phyloP scores from a whole-genome alignment of 2,329 filamentous ascomycete species.

The Metarhizium guizhouense region DNA sequence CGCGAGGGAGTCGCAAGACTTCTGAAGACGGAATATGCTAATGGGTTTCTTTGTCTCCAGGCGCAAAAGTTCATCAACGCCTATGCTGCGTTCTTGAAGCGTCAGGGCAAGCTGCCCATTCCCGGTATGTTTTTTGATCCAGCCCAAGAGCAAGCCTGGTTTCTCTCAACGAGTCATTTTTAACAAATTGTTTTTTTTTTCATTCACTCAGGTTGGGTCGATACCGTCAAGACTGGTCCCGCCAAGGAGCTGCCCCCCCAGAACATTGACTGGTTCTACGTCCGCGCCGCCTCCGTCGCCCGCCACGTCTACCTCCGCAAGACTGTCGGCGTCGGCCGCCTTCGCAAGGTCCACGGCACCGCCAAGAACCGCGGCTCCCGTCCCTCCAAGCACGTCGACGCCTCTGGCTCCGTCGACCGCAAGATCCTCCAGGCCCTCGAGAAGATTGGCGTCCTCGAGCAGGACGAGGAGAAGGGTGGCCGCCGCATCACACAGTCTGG shows the following conservation, averaged over 20 bases:
- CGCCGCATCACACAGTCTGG: slow-evolving; percentile 96
- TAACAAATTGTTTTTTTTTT: no score
- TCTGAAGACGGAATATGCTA: slow-evolving; percentile 69
- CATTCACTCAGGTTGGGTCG: slow-evolving; percentile 72
- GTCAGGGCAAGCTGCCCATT: slow-evolving; percentile 86
- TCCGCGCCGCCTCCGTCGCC: slow-evolving; percentile 87
- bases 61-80: slow-evolving; percentile 83
- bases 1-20: slow-evolving; percentile 65
- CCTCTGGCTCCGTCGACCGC: slow-evolving; percentile 90
- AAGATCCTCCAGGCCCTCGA: slow-evolving; percentile 95
- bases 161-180: no score
- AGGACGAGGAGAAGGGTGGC: slow-evolving; percentile 97
- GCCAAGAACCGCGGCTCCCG: slow-evolving; percentile 94
- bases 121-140: slow-evolving; percentile 53
- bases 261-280: slow-evolving; percentile 94
- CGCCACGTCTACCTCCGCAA: slow-evolving; percentile 99
- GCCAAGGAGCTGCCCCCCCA: slow-evolving; percentile 97
- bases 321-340: slow-evolving; percentile 95
- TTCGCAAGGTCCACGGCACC: slow-evolving; percentile 91
- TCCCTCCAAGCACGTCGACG: slow-evolving; percentile 91
- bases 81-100: slow-evolving; percentile 86
- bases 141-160: background rate
- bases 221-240: slow-evolving; percentile 97
- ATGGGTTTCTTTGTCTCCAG: slow-evolving; percentile 47
- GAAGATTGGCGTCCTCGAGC: slow-evolving; percentile 98